phyloP scores from a whole-genome alignment of 192 early-diverging fungal species.

The Dispira parvispora region DNA sequence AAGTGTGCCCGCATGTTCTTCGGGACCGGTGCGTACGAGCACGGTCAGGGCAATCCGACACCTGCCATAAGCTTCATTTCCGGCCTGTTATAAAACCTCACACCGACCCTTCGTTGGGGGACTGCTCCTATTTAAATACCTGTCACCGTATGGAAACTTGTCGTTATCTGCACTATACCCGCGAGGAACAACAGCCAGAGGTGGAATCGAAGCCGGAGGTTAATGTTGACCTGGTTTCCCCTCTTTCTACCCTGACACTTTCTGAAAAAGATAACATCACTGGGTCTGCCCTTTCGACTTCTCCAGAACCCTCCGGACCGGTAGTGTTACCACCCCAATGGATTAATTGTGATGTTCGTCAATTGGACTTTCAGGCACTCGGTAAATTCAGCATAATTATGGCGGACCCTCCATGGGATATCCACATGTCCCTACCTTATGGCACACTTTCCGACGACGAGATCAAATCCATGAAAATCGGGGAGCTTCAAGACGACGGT shows the following conservation, averaged over 20 bases:
- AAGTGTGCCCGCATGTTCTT: no score
- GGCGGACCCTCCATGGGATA: constrained; percentile 52
- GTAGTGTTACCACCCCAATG: constrained; percentile 38
- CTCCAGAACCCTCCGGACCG: not conserved
- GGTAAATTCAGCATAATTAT: constrained; percentile 45
- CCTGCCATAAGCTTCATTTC: constrained; percentile 30
- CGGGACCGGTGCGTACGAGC: no score
- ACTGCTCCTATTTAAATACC: constrained; percentile 50
- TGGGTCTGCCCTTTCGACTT: not conserved
- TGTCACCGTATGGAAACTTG: constrained; percentile 43
- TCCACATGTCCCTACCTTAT: constrained; percentile 45
- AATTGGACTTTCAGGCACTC: constrained; percentile 29
- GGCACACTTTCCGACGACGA: constrained; percentile 52
- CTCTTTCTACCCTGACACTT: not conserved
- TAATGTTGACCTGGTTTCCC: not conserved
- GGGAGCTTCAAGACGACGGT: constrained; percentile 32
- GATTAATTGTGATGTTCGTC: constrained; percentile 42
- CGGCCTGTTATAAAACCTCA: constrained; percentile 25
- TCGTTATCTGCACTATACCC: constrained; percentile 43
- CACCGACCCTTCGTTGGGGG: constrained; percentile 33
- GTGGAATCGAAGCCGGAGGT: not conserved
- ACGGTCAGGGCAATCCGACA: not conserved
- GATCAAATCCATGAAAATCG: constrained; percentile 34
- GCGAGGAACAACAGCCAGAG: constrained; percentile 19
- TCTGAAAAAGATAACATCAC: not conserved